phyloP scores from a whole-genome alignment of 2,329 filamentous ascomycete genomes.

The Penicillium freii region DNA sequence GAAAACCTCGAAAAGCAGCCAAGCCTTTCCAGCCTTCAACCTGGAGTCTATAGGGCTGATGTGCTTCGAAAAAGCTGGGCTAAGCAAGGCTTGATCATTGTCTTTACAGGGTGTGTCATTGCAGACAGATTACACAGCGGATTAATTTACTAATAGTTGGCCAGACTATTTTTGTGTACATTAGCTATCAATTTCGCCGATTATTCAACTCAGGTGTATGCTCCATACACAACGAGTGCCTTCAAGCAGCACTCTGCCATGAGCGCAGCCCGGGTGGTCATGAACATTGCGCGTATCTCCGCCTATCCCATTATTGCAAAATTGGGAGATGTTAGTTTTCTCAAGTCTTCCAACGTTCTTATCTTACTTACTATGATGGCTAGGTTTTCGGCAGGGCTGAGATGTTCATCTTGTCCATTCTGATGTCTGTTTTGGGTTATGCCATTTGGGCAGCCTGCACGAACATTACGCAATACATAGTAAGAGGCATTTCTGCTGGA shows the following conservation, averaged over 20 bases:
- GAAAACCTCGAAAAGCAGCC: slow-evolving; percentile 9
- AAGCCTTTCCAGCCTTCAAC: slow-evolving; percentile 14
- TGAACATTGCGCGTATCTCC: slow-evolving; percentile 26
- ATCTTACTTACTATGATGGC: not conserved
- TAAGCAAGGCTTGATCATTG: slow-evolving; percentile 16
- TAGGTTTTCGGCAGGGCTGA: slow-evolving; percentile 60
- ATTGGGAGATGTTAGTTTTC: slow-evolving; percentile 20
- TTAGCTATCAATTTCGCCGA: slow-evolving; percentile 23
- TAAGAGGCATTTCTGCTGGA: slow-evolving; percentile 38
- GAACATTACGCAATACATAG: slow-evolving; percentile 44
- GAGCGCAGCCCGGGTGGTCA: slow-evolving; percentile 24
- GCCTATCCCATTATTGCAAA: slow-evolving; percentile 30
- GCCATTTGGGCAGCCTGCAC: slow-evolving; percentile 57
- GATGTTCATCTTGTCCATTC: slow-evolving; percentile 55
- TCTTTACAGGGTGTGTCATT: slow-evolving; percentile 16
- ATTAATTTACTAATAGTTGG: not conserved
- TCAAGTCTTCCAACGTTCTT: not conserved
- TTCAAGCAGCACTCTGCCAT: slow-evolving; percentile 28
- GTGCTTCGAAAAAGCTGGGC: slow-evolving; percentile 22
- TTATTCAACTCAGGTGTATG: slow-evolving; percentile 24
- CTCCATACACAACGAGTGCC: slow-evolving; percentile 23
- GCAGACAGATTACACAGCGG: no score
- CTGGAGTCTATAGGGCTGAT: slow-evolving; percentile 23
- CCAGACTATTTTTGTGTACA: slow-evolving; percentile 21
- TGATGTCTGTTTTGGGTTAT: slow-evolving; percentile 58